Conservation (phyloP, 2,329 filamentous ascomycete species). For the Colletotrichum sojae region DNA sequence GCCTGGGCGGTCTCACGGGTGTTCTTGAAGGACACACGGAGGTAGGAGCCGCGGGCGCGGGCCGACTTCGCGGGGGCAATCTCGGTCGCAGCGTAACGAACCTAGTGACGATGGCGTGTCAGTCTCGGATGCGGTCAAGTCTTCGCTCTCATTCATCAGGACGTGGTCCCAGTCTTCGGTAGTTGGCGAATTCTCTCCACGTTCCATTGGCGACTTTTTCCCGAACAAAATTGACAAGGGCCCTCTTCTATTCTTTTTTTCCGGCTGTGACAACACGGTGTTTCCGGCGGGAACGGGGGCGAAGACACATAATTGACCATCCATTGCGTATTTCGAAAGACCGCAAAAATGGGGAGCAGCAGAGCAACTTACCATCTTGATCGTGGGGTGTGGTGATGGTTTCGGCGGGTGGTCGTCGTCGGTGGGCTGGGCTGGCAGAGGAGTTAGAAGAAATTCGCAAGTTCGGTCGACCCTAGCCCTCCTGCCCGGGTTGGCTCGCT, state of each 20-base stretch:
- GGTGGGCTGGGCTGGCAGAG: constrained; percentile 47
- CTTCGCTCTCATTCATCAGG: neutral
- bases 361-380: constrained; percentile 68
- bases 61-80: constrained; percentile 93
- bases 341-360: constrained; percentile 43
- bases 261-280: constrained; percentile 4
- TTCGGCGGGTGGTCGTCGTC: constrained; percentile 59
- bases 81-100: constrained; percentile 95
- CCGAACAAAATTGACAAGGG: constrained; percentile 15
- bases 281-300: no score
- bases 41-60: constrained; percentile 97
- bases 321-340: neutral
- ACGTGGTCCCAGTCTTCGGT: neutral
- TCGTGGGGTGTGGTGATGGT: constrained; percentile 67
- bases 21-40: constrained; percentile 99
- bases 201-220: neutral
- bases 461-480: constrained; percentile 56
- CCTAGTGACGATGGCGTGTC: constrained; percentile 64
- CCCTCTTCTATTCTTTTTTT: constrained; percentile 1
- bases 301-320: no score
- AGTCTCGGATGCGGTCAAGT: constrained; percentile 31
- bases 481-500: constrained; percentile 58
- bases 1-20: constrained; percentile 99
- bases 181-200: constrained; percentile 18
- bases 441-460: constrained; percentile 61